Evolutionary conservation across 441 rosid genomes (phyloP).

Genomic region (Aquilaria agallochum): DNA sequence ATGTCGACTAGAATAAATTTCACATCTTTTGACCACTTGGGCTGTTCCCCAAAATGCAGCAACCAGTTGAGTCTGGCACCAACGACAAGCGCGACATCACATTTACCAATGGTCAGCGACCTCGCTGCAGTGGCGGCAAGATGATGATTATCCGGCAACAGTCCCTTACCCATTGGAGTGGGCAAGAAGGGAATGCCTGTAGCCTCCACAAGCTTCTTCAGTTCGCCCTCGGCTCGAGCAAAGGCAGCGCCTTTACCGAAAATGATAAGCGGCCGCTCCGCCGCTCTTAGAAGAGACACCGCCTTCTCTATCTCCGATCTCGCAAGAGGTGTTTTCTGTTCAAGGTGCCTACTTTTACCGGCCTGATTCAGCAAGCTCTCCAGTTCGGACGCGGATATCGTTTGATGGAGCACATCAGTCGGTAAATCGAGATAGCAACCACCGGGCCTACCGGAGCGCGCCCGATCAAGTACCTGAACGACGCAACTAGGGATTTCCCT

Average conservation of each 20-base stretch:
- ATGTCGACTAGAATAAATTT: conserved; percentile 79
- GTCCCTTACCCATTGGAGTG: conserved; percentile 96
- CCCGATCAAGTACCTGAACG: conserved; percentile 59
- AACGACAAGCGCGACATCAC: conserved; percentile 84
- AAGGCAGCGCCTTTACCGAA: conserved; percentile 94
- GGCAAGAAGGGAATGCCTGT: conserved; percentile 89
- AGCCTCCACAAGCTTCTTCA: conserved; percentile 60
- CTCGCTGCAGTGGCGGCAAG: conserved; percentile 88
- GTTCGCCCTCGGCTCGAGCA: conserved; percentile 67
- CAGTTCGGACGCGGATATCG: conserved; percentile 57
- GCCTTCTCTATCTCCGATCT: conserved; percentile 57
- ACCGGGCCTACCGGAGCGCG: conserved; percentile 71
- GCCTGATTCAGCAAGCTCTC: conserved; percentile 44
- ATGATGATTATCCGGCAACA: conserved; percentile 81
- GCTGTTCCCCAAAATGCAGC: conserved; percentile 92
- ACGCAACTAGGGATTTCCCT: conserved; percentile 71
- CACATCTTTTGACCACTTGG: conserved; percentile 86
- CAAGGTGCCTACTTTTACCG: conserved; percentile 12
- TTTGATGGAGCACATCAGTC: conserved; percentile 78
- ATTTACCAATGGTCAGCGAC: conserved; percentile 89
- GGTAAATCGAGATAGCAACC: conserved; percentile 93
- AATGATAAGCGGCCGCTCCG: conserved; percentile 84
- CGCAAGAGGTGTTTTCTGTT: conserved; percentile 13
- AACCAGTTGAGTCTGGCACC: conserved; percentile 97
- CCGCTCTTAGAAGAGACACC: conserved; percentile 54